Percentiles rank a stretch among this genome's conserved stretches.
Conservation (phyloP, 2,329 filamentous ascomycete species). For the Neurospora sp. region DNA sequence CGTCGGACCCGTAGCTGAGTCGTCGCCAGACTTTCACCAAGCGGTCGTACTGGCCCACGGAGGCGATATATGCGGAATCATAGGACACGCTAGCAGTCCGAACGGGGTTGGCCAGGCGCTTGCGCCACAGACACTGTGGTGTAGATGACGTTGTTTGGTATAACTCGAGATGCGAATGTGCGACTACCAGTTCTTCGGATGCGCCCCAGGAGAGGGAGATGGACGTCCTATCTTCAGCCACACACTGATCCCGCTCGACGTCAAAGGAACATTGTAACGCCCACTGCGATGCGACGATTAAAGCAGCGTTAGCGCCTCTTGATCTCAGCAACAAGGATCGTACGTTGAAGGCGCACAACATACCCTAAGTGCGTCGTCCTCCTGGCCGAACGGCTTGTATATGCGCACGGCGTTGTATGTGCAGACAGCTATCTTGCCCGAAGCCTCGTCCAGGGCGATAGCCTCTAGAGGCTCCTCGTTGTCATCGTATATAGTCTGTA, state of each 20-base stretch:
- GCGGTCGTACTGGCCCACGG: constrained; percentile 66
- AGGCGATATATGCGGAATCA: constrained; percentile 80
- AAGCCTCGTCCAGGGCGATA: constrained; percentile 69
- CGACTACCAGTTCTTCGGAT: constrained; percentile 74
- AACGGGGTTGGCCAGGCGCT: constrained; percentile 60
- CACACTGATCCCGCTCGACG: constrained; percentile 20
- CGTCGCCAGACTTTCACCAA: constrained; percentile 90
- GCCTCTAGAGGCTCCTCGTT: constrained; percentile 59
- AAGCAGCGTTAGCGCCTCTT: constrained; percentile 1
- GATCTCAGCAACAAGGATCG: neutral
- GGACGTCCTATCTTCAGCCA: constrained; percentile 30
- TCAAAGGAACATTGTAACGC: constrained; percentile 53
- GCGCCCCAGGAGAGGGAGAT: constrained; percentile 72
- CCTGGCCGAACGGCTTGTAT: constrained; percentile 64
- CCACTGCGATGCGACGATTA: constrained; percentile 36
- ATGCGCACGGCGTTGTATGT: constrained; percentile 59
- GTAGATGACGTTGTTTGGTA: constrained; percentile 37
- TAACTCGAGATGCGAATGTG: constrained; percentile 59
- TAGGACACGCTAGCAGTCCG: constrained; percentile 74
- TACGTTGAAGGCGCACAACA: constrained; percentile 11
- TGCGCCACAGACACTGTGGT: constrained; percentile 62
- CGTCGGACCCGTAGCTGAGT: constrained; percentile 70
- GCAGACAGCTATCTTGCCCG: constrained; percentile 77
- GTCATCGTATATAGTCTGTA: constrained; percentile 89
- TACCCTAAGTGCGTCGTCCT: constrained; percentile 68